Evolutionary conservation across 2,329 filamentous ascomycete genomes (phyloP), one percentile per base, ranked within the genome.

Genomic region (Aureobasidium sp.): DNA sequence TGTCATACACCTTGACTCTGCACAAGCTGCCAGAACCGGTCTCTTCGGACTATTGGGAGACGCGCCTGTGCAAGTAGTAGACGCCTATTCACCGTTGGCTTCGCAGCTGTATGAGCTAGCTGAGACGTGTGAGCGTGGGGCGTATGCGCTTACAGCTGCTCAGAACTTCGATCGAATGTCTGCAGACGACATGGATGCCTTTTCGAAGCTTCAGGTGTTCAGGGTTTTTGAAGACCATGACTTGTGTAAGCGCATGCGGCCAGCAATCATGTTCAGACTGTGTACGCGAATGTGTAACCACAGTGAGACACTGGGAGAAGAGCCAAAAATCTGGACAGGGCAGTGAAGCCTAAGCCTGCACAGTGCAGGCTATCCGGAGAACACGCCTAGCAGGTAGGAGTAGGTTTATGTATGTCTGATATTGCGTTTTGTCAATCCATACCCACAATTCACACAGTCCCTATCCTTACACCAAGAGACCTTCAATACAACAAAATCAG

Each of bases 401-500:
- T 1, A 9, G 8, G 8, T 31, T 9, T 6, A 9, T 9, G 29
- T 31, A 9, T 31, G 31, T 31, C 31, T 31, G 11, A 31, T 9
- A 8, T 29, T 9, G 9, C 31, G 9, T 31, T 31, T 7, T 9
- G 1, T 31, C 31, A 31, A 25, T 25, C 22, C 3, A 25, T 25
- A 31, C 9, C 31, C 31, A 9, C 31, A 31, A 9, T 11, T 8
- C 11, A 31, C 8, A 9, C 31, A 8, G 29, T 29, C 5, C 7
- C 29, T 29, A 29, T 29, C 29, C 29, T 29, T 29, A 29, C 29
- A 5, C 17, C n/a, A 65, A 7, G 63, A 39, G 17, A 75, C 62
- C 64, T 78, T 74, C 47, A 80, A 73, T 0, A 77, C 78, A 17
- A 79, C 78, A 47, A 80, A 61, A 61, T 80, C 77, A 3, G 78